These are phyloP conservation scores for Ustilago tritici DNA, from an alignment of 1,284 basidiomycete genomes.

Conservation along the genomic window DNA sequence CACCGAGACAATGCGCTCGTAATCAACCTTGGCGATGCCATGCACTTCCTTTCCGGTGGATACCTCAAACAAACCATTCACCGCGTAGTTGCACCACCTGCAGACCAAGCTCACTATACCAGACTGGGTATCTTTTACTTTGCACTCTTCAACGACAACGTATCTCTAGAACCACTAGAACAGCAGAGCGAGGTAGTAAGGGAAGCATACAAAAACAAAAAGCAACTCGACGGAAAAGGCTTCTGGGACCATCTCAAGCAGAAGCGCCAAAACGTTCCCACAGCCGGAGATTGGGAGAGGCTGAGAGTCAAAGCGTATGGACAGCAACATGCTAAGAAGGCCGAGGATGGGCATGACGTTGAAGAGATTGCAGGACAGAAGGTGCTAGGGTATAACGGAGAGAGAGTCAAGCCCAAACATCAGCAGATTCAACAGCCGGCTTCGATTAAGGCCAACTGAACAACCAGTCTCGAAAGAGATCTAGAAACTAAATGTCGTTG, in stretches of 20 bases:
- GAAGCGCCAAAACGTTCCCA: slow-evolving; percentile 55
- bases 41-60: slow-evolving; percentile 65
- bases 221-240: slow-evolving; percentile 19
- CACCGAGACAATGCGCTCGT: slow-evolving; percentile 69
- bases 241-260: slow-evolving; percentile 57
- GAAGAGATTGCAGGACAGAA: slow-evolving; percentile 62
- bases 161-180: slow-evolving; percentile 63
- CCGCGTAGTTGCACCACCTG: slow-evolving; percentile 70
- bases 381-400: slow-evolving; percentile 60
- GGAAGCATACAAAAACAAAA: slow-evolving; percentile 41
- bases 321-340: slow-evolving; percentile 63
- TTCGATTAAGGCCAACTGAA: slow-evolving; percentile 25
- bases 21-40: slow-evolving; percentile 67
- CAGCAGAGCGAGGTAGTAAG: slow-evolving; percentile 65
- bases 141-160: slow-evolving; percentile 70
- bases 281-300: slow-evolving; percentile 66
- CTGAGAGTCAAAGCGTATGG: slow-evolving; percentile 66
- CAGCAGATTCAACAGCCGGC: slow-evolving; percentile 10
- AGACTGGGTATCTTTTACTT: slow-evolving; percentile 71
- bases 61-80: slow-evolving; percentile 71
- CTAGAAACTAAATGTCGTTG: neutral
- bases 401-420: slow-evolving; percentile 23
- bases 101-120: slow-evolving; percentile 69
- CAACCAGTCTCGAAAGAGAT: neutral
- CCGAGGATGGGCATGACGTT: slow-evolving; percentile 63